A percentile compares a stretch with the other conserved stretches of the same genome.
Conservation (phyloP, 1,284 basidiomycete species). For the Microbotryum saponariae region DNA sequence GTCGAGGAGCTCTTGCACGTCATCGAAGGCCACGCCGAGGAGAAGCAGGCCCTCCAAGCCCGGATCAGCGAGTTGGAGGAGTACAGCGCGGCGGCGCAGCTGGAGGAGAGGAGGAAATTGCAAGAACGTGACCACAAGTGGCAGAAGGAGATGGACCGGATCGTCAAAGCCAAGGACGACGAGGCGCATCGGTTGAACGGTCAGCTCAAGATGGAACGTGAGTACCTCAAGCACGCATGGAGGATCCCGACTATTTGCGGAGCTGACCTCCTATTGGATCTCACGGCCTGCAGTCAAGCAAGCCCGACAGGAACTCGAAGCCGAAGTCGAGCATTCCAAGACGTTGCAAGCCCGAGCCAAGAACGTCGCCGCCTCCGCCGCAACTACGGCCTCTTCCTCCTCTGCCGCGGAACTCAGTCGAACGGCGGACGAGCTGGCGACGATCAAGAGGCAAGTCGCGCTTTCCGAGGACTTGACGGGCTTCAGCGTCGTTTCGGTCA, state of each 20-base stretch:
- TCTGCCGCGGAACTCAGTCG: slow-evolving; percentile 3
- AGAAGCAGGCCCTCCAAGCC: slow-evolving; percentile 2
- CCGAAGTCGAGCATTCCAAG: slow-evolving; percentile 28
- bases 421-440: slow-evolving; percentile 3
- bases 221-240: neutral
- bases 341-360: slow-evolving; percentile 23
- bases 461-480: slow-evolving; percentile 30
- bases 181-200: slow-evolving; percentile 4
- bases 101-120: neutral
- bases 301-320: slow-evolving; percentile 10
- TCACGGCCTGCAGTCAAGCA: neutral
- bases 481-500: slow-evolving; percentile 18
- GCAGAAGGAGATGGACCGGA: slow-evolving; percentile 3
- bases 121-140: slow-evolving; percentile 6
- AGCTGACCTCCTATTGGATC: neutral
- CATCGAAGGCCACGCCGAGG: slow-evolving; percentile 8
- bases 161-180: slow-evolving; percentile 7
- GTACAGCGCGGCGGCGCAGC: slow-evolving; percentile 2
- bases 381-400: slow-evolving; percentile 1
- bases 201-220: slow-evolving; percentile 14
- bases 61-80: slow-evolving; percentile 18
- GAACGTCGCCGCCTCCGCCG: neutral
- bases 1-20: slow-evolving; percentile 5
- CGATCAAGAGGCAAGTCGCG: slow-evolving; percentile 6
- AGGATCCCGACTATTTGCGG: neutral